phyloP scores from a whole-genome alignment of 2,329 filamentous ascomycete genomes.

The Aspergillus sp. region DNA sequence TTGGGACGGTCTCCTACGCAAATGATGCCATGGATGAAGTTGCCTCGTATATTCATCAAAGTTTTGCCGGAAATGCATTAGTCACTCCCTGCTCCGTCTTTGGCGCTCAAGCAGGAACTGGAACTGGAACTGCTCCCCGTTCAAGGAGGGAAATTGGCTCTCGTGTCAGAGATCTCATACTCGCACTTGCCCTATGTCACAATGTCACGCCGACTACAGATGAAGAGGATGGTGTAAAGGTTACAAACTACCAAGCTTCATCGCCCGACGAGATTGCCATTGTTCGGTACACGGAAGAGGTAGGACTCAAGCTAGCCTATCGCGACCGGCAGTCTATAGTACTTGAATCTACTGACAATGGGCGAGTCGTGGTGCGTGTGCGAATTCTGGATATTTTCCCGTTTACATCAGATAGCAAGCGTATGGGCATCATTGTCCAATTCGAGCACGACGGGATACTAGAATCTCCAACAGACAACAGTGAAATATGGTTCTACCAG shows the following conservation, averaged over 20 bases:
- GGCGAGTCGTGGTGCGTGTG: constrained; percentile 70
- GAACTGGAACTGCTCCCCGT: constrained; percentile 59
- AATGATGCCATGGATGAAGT: constrained; percentile 99
- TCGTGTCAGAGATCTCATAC: constrained; percentile 83
- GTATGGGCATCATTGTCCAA: constrained; percentile 94
- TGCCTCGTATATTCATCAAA: constrained; percentile 73
- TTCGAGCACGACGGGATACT: constrained; percentile 58
- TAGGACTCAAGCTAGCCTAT: constrained; percentile 75
- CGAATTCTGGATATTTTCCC: constrained; percentile 91
- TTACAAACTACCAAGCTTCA: constrained; percentile 89
- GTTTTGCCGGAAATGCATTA: constrained; percentile 57
- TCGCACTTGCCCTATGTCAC: constrained; percentile 88
- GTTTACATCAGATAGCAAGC: constrained; percentile 94
- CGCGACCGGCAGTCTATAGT: constrained; percentile 83
- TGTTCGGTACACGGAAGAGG: constrained; percentile 87
- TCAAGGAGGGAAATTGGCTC: constrained; percentile 90
- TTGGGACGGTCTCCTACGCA: constrained; percentile 95
- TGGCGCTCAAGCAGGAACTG: constrained; percentile 51
- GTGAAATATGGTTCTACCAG: constrained; percentile 97
- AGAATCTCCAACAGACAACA: constrained; percentile 47
- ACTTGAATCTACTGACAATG: constrained; percentile 68
- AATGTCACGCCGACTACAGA: constrained; percentile 93
- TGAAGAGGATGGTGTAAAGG: constrained; percentile 66
- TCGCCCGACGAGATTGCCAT: constrained; percentile 98
- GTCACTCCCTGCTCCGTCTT: constrained; percentile 71